Evolutionary conservation across 495 filamentous ascomycete genomes (phyloP).

Genomic region (Penicillium nucicola): DNA sequence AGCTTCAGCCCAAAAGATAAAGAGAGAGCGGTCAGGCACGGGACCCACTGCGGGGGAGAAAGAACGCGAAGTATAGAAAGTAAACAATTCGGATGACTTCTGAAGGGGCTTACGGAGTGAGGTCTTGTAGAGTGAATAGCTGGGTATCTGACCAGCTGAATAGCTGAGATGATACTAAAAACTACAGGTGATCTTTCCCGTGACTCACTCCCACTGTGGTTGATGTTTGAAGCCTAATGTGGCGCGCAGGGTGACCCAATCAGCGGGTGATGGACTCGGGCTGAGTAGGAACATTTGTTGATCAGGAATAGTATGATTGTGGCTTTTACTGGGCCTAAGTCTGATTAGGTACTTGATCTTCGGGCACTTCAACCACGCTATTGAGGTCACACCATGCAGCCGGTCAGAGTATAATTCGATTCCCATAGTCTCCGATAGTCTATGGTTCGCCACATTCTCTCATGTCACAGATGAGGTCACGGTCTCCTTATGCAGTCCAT

Average conservation of each 20-base stretch:
- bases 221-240: conserved; percentile 9
- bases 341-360: background rate
- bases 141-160: too few species aligned
- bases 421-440: background rate
- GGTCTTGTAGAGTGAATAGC: too few species aligned
- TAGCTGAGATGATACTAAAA: background rate
- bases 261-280: background rate
- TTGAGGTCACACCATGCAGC: background rate
- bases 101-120: too few species aligned
- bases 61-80: conserved; percentile 1
- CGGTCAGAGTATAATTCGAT: too few species aligned
- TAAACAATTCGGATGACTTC: too few species aligned
- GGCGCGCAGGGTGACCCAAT: conserved; percentile 3
- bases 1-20: background rate
- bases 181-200: background rate
- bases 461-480: background rate
- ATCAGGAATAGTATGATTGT: too few species aligned
- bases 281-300: too few species aligned
- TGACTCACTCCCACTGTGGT: background rate
- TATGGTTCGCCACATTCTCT: background rate
- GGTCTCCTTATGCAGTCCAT: conserved; percentile 15
- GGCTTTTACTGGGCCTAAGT: too few species aligned
- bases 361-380: background rate
- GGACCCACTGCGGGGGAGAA: conserved; percentile 34
- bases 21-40: conserved; percentile 37